Evolutionary conservation across 1,284 basidiomycete species (phyloP).

Genomic region (Fomitopsis schrenkii): DNA sequence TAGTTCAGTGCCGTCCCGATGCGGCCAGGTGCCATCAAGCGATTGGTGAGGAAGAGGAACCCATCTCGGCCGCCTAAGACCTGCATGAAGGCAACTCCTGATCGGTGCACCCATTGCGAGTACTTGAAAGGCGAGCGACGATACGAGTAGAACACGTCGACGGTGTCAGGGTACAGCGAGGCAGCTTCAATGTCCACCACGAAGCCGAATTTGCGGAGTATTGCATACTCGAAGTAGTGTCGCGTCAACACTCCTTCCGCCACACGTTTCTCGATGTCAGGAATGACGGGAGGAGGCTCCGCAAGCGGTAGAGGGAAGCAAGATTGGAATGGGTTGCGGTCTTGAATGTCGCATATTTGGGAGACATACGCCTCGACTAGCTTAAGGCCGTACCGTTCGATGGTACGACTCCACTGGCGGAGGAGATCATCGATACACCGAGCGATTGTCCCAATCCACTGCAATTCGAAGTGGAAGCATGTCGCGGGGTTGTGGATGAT

Average conservation of each 20-base stretch:
- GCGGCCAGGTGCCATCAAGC: slow-evolving; percentile 68
- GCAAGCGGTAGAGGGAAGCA: slow-evolving; percentile 80
- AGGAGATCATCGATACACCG: slow-evolving; percentile 92
- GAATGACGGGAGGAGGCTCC: slow-evolving; percentile 67
- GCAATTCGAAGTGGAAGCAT: slow-evolving; percentile 94
- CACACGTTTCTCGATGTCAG: slow-evolving; percentile 64
- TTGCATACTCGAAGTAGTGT: slow-evolving; percentile 79
- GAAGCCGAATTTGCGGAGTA: slow-evolving; percentile 76
- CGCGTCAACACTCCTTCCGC: slow-evolving; percentile 58
- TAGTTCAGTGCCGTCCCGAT: slow-evolving; percentile 50
- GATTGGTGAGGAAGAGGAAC: slow-evolving; percentile 85
- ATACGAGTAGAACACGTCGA: slow-evolving; percentile 90
- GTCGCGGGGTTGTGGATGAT: slow-evolving; percentile 89
- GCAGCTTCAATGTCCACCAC: slow-evolving; percentile 85
- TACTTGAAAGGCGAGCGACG: slow-evolving; percentile 73
- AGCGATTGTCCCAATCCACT: slow-evolving; percentile 97
- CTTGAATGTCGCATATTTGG: slow-evolving; percentile 79
- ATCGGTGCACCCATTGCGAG: slow-evolving; percentile 87
- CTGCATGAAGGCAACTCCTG: slow-evolving; percentile 85
- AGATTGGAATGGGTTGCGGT: slow-evolving; percentile 85
- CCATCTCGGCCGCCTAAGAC: slow-evolving; percentile 76
- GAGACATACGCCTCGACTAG: slow-evolving; percentile 91
- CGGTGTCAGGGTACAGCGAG: slow-evolving; percentile 68
- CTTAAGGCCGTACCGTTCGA: slow-evolving; percentile 89
- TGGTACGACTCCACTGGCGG: slow-evolving; percentile 78